phyloP scores from a whole-genome alignment of 2,329 filamentous ascomycete species.

The Colletotrichum sp. region DNA sequence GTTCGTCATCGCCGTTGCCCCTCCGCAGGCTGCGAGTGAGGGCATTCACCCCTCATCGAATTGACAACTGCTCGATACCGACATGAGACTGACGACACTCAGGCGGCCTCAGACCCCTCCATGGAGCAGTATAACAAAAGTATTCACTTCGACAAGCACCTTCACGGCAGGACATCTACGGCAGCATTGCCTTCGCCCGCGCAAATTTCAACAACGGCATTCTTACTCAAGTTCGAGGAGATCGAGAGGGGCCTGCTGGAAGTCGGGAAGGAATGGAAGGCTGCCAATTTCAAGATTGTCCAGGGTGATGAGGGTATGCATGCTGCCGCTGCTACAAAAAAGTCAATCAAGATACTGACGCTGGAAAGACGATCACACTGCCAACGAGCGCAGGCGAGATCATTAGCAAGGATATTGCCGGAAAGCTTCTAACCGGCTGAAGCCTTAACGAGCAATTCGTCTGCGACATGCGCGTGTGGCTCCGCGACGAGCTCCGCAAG shows the following conservation, averaged over 20 bases:
- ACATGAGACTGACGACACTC: constrained; percentile 27
- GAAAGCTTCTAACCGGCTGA: constrained; percentile 74
- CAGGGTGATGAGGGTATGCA: constrained; percentile 35
- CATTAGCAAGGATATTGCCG: constrained; percentile 72
- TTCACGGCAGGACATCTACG: constrained; percentile 83
- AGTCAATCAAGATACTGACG: constrained; percentile 40
- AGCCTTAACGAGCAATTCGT: constrained; percentile 77
- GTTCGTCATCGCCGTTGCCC: constrained; percentile 27
- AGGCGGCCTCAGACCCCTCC: constrained; percentile 84
- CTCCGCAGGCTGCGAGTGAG: background rate
- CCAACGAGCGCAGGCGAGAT: constrained; percentile 66
- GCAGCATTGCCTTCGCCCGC: constrained; percentile 81
- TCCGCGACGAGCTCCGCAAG: constrained; percentile 74
- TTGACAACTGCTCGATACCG: background rate
- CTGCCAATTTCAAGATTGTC: constrained; percentile 54
- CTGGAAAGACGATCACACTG: constrained; percentile 48
- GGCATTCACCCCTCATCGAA: background rate
- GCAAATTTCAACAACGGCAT: constrained; percentile 80
- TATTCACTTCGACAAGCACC: constrained; percentile 77
- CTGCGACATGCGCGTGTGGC: constrained; percentile 76
- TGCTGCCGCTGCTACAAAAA: background rate
- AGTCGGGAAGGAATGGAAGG: constrained; percentile 60
- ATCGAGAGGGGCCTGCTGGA: constrained; percentile 74
- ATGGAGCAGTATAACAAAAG: constrained; percentile 88
- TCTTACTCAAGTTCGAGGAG: constrained; percentile 74